These are phyloP conservation scores for Globisporangium splendens DNA, from an alignment of 352 stramenopile species.

Conservation along the genomic window DNA sequence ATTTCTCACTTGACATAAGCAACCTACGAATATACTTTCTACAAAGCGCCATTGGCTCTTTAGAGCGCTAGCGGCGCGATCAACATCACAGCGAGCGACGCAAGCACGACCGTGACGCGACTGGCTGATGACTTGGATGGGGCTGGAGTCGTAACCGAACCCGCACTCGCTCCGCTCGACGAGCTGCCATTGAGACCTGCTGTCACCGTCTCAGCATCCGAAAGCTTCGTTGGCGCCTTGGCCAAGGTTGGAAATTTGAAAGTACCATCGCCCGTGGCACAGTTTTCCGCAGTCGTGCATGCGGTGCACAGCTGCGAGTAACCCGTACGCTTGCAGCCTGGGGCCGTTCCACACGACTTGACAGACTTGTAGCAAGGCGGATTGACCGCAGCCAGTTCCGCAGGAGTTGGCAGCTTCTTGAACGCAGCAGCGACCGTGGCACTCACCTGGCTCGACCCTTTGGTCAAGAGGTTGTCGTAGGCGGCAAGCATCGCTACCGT, in stretches of 20 bases:
- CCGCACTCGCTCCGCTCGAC: too few relatives aligned
- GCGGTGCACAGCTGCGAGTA: conserved; percentile 76
- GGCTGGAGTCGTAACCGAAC: too few relatives aligned
- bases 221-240: conserved; percentile 47
- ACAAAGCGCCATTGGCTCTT: too few relatives aligned
- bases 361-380: conserved; percentile 72
- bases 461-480: conserved; percentile 44
- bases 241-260: conserved; percentile 59
- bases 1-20: too few relatives aligned
- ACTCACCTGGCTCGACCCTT: conserved; percentile 43
- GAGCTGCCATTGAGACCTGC: not conserved
- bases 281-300: conserved; percentile 37
- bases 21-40: too few relatives aligned
- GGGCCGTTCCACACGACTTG: conserved; percentile 36
- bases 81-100: too few relatives aligned
- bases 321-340: conserved; percentile 58
- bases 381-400: conserved; percentile 46
- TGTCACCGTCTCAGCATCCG: conserved; percentile 37
- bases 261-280: conserved; percentile 30
- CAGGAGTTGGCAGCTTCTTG: conserved; percentile 38
- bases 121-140: too few relatives aligned
- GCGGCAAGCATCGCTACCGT: conserved; percentile 41
- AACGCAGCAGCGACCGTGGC: conserved; percentile 31
- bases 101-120: too few relatives aligned
- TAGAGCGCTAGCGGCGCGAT: too few relatives aligned